phyloP scores from a whole-genome alignment of 192 early-diverging fungal species.

The Obelidium mucronatum region DNA sequence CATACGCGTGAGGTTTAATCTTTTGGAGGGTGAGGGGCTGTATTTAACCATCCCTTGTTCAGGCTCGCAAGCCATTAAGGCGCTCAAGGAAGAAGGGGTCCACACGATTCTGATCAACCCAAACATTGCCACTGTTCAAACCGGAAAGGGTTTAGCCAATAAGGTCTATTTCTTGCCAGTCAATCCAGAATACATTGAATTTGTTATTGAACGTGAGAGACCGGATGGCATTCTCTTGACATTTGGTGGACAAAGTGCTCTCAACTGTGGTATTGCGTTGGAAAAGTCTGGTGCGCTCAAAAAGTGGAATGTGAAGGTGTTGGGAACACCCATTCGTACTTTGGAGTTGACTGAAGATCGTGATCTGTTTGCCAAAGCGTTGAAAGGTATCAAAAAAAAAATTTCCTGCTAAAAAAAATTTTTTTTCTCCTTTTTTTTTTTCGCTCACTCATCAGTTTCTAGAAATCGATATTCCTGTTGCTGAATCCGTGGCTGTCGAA shows the following conservation, averaged over 20 bases:
- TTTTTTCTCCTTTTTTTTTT: conserved; percentile 1
- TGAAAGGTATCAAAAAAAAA: conserved; percentile 68
- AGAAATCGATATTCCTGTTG: conserved; percentile 87
- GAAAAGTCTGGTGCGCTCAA: conserved; percentile 84
- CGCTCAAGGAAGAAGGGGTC: conserved; percentile 88
- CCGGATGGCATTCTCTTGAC: conserved; percentile 96
- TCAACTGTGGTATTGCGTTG: conserved; percentile 94
- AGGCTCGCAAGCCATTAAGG: conserved; percentile 98
- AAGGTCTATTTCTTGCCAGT: conserved; percentile 96
- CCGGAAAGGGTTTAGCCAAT: conserved; percentile 90
- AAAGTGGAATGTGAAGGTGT: conserved; percentile 83
- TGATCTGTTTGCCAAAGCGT: conserved; percentile 91
- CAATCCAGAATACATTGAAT: conserved; percentile 88
- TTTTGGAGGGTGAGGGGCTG: neutral
- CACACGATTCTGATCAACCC: conserved; percentile 98
- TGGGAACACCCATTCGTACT: conserved; percentile 95
- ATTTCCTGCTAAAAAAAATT: neutral
- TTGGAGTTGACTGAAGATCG: conserved; percentile 92
- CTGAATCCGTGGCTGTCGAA: conserved; percentile 88
- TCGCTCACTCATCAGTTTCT: neutral
- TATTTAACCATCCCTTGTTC: conserved; percentile 4
- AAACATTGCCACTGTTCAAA: conserved; percentile 99
- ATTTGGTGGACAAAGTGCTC: conserved; percentile 96
- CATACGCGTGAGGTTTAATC: conserved; percentile 6
- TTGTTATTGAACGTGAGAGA: conserved; percentile 91